These are phyloP conservation scores for Musa beccarii DNA, from an alignment of 176 grass and related monocot genomes.

Conservation along the genomic window DNA sequence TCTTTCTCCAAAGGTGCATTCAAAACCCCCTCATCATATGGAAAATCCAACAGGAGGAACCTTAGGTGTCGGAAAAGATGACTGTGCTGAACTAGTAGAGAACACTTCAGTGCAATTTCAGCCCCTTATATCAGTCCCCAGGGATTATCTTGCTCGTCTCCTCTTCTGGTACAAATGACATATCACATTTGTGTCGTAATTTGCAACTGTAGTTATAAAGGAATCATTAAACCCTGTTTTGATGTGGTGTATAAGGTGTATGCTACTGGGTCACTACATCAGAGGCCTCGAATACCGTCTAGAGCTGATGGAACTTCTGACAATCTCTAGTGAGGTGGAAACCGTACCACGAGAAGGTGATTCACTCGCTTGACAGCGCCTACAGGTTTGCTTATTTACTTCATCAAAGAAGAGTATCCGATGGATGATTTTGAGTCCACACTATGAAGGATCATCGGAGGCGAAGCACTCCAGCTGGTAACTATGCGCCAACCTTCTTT, in stretches of 20 bases:
- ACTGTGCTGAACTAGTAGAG: conserved; percentile 64
- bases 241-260: conserved; percentile 47
- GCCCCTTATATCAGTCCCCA: conserved; percentile 78
- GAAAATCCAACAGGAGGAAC: conserved; percentile 47
- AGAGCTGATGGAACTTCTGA: conserved; percentile 66
- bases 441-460: background rate
- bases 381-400: background rate
- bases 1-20: conserved; percentile 92
- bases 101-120: conserved; percentile 82
- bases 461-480: background rate
- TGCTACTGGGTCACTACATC: conserved; percentile 87
- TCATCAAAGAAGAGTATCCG: background rate
- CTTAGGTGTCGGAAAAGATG: conserved; percentile 50
- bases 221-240: background rate
- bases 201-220: conserved; percentile 14
- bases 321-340: conserved; percentile 40
- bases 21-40: conserved; percentile 37
- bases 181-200: background rate
- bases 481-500: background rate
- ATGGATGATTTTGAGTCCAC: background rate
- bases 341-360: conserved; percentile 34
- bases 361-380: conserved; percentile 28
- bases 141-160: conserved; percentile 90
- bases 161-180: conserved; percentile 64
- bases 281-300: conserved; percentile 87